These are phyloP conservation scores for Hypsizygus ulmarius DNA, from an alignment of 1,284 basidiomycete genomes.

Conservation along the genomic window DNA sequence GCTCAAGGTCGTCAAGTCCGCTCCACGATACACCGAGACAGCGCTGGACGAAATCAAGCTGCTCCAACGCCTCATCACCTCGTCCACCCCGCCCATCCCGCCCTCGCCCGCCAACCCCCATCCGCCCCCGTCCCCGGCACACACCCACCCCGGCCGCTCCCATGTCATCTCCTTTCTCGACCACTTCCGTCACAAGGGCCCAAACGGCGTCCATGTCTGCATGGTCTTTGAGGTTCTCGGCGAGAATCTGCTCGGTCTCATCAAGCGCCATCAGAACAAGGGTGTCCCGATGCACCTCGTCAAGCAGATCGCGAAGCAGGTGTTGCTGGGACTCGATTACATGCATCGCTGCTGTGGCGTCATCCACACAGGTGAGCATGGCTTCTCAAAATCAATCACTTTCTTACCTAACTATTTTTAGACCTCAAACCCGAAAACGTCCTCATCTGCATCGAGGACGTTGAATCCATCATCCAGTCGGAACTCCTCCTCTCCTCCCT, in stretches of 20 bases:
- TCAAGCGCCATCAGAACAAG: constrained; percentile 93
- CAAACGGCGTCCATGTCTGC: constrained; percentile 97
- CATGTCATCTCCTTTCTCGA: constrained; percentile 96
- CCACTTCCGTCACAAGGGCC: constrained; percentile 95
- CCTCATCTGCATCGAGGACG: constrained; percentile 95
- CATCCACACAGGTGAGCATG: constrained; percentile 67
- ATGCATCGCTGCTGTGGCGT: constrained; percentile 97
- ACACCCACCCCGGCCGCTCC: constrained; percentile 70
- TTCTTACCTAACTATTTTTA: constrained; percentile 23
- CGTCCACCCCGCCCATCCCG: constrained; percentile 66
- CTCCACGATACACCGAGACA: constrained; percentile 95
- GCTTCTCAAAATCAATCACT: constrained; percentile 20
- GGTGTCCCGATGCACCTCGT: constrained; percentile 94
- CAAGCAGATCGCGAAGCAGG: constrained; percentile 96
- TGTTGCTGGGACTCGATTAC: constrained; percentile 94
- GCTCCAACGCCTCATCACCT: constrained; percentile 90
- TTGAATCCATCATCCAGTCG: constrained; percentile 89
- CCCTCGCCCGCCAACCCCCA: constrained; percentile 48
- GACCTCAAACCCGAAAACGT: constrained; percentile 99
- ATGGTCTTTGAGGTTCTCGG: constrained; percentile 99
- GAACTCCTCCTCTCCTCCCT: constrained; percentile 44
- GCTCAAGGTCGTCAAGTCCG: constrained; percentile 98
- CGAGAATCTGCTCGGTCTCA: constrained; percentile 96
- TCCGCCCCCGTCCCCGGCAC: constrained; percentile 66
- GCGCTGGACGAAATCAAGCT: constrained; percentile 99